Conservation (phyloP, 179 eudicot species). For the Beta corolliflora region DNA sequence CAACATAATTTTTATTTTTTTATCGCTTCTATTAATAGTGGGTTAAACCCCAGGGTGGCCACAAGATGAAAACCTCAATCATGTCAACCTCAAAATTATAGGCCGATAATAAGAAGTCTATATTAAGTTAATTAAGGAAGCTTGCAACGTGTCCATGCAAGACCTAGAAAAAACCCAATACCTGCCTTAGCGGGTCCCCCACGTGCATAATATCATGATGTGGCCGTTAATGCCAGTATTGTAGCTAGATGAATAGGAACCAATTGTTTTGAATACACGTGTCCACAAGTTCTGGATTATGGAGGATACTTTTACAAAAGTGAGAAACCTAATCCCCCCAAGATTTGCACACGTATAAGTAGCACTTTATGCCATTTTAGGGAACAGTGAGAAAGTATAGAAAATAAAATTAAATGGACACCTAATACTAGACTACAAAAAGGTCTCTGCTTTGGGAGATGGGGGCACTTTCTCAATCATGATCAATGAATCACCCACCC, state of each 20-base stretch:
- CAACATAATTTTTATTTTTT: no score
- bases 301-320: background rate
- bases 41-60: no score
- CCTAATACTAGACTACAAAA: constrained; percentile 14
- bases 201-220: constrained; percentile 1
- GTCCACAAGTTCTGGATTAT: background rate
- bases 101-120: no score
- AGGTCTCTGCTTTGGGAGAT: background rate
- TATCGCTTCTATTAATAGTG: no score
- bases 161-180: background rate
- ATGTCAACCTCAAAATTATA: background rate
- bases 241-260: background rate
- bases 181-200: background rate
- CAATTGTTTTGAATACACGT: background rate
- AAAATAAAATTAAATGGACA: background rate
- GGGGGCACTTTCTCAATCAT: background rate
- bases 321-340: background rate
- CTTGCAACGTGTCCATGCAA: constrained; percentile 12
- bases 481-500: constrained; percentile 11
- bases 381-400: background rate
- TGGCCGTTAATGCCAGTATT: background rate
- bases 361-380: constrained; percentile 4
- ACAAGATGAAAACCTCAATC: no score
- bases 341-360: background rate
- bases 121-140: background rate